These are phyloP conservation scores for Fusarium multiceps DNA, from an alignment of 2,329 filamentous ascomycete genomes.

Conservation along the genomic window DNA sequence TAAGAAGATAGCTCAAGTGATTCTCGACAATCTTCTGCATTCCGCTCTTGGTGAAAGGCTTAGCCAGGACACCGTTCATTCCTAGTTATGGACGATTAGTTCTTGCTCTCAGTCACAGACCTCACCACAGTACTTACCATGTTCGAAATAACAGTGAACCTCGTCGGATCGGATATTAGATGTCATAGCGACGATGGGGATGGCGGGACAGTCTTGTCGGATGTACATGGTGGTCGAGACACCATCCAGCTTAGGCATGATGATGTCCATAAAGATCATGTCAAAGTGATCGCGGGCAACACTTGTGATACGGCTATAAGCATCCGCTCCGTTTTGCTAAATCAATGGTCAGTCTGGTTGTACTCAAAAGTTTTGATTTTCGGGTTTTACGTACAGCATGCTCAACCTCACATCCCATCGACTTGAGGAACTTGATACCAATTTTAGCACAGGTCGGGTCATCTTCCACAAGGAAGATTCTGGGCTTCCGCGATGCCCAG, in stretches of 20 bases:
- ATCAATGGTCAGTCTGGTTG: slow-evolving; percentile 24
- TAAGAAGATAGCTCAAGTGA: slow-evolving; percentile 85
- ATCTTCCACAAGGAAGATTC: slow-evolving; percentile 91
- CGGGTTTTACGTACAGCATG: slow-evolving; percentile 65
- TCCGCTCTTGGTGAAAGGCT: slow-evolving; percentile 92
- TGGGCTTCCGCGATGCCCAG: slow-evolving; percentile 74
- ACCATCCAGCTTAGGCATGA: slow-evolving; percentile 96
- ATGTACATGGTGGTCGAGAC: slow-evolving; percentile 95
- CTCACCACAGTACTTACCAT: slow-evolving; percentile 71
- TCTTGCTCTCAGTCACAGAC: slow-evolving; percentile 1
- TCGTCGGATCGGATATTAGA: slow-evolving; percentile 97
- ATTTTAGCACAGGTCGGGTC: slow-evolving; percentile 75
- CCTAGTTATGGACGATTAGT: slow-evolving; percentile 63
- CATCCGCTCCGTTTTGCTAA: slow-evolving; percentile 81
- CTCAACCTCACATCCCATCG: slow-evolving; percentile 74
- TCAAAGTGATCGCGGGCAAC: slow-evolving; percentile 64
- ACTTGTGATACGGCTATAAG: slow-evolving; percentile 82
- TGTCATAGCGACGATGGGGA: slow-evolving; percentile 97
- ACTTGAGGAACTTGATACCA: slow-evolving; percentile 73
- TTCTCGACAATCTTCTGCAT: slow-evolving; percentile 89
- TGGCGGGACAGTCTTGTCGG: slow-evolving; percentile 81
- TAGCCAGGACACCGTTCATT: slow-evolving; percentile 97
- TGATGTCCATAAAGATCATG: slow-evolving; percentile 89
- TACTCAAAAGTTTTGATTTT: not conserved
- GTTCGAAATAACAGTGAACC: slow-evolving; percentile 96